Evolutionary conservation across 768 basidiomycete species (phyloP).

Genomic region (Pleurotus salmoneostramineus): DNA sequence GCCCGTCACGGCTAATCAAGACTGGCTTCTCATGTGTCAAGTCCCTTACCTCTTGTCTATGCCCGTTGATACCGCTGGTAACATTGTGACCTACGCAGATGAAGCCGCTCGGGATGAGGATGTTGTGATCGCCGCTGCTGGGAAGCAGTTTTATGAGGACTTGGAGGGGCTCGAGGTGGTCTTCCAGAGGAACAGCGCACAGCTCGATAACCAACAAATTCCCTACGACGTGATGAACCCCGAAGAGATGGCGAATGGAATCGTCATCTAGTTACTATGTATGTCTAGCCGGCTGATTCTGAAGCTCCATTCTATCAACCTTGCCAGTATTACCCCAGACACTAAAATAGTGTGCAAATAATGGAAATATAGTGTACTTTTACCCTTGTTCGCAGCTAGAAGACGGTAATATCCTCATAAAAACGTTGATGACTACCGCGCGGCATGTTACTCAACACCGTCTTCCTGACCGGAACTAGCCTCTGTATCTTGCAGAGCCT

Average conservation of each 20-base stretch:
- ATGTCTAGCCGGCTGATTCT: too few relatives aligned
- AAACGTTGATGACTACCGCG: too few relatives aligned
- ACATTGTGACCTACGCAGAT: constrained; percentile 20
- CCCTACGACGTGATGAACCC: constrained; percentile 26
- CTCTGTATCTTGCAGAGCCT: too few relatives aligned
- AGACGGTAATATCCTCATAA: too few relatives aligned
- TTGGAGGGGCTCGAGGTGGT: constrained; percentile 13
- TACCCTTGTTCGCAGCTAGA: too few relatives aligned
- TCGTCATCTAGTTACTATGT: constrained; percentile 16
- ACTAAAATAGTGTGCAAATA: too few relatives aligned
- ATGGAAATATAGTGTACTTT: too few relatives aligned
- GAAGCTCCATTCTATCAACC: too few relatives aligned
- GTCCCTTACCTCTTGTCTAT: constrained; percentile 23
- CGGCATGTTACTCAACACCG: too few relatives aligned
- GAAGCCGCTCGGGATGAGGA: constrained; percentile 3
- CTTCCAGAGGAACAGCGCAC: constrained; percentile 14
- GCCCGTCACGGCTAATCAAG: constrained; percentile 15
- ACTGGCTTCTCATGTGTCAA: constrained; percentile 26
- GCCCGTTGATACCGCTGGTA: constrained; percentile 20
- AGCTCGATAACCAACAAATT: constrained; percentile 24
- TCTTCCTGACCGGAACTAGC: too few relatives aligned
- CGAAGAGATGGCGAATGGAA: constrained; percentile 18
- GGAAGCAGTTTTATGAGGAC: constrained; percentile 20
- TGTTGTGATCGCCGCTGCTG: constrained; percentile 13
- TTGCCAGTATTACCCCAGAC: too few relatives aligned